Evolutionary conservation across 768 basidiomycete genomes (phyloP).

Genomic region (Daedalea quercina): DNA sequence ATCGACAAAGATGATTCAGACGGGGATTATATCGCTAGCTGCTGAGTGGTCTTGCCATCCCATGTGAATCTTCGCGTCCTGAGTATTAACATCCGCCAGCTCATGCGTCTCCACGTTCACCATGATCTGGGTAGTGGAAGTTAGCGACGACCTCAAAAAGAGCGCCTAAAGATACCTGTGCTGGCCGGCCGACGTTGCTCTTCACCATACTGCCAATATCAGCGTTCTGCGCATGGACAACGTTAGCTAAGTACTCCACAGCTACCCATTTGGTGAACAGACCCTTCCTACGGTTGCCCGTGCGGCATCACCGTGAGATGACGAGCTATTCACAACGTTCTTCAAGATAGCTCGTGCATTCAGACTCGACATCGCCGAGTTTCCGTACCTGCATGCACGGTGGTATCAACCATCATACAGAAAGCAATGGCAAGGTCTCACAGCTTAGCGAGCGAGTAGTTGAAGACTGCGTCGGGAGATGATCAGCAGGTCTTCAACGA

Average conservation of each 20-base stretch:
- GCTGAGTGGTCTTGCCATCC: background rate
- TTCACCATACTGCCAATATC: background rate
- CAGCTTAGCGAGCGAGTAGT: constrained; percentile 26
- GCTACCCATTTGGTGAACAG: background rate
- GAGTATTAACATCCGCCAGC: background rate
- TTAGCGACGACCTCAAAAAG: background rate
- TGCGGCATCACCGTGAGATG: background rate
- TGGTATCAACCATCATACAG: background rate
- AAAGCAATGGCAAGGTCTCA: background rate
- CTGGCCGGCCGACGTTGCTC: background rate
- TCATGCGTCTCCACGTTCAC: constrained; percentile 3
- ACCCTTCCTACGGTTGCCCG: too few relatives aligned
- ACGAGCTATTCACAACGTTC: background rate
- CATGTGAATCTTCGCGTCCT: background rate
- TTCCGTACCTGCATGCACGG: constrained; percentile 18
- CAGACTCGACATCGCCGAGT: constrained; percentile 28
- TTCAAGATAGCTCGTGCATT: constrained; percentile 16
- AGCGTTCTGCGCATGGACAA: background rate
- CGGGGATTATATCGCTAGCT: too few relatives aligned
- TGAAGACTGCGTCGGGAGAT: constrained; percentile 21
- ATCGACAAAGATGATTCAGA: background rate
- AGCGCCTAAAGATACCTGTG: too few relatives aligned
- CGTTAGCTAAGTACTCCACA: background rate
- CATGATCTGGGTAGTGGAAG: background rate
- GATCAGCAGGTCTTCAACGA: background rate